Evolutionary conservation across 345 rosid species (phyloP), one percentile per base, ranked within the genome.

Genomic region (Citrus sp.): DNA sequence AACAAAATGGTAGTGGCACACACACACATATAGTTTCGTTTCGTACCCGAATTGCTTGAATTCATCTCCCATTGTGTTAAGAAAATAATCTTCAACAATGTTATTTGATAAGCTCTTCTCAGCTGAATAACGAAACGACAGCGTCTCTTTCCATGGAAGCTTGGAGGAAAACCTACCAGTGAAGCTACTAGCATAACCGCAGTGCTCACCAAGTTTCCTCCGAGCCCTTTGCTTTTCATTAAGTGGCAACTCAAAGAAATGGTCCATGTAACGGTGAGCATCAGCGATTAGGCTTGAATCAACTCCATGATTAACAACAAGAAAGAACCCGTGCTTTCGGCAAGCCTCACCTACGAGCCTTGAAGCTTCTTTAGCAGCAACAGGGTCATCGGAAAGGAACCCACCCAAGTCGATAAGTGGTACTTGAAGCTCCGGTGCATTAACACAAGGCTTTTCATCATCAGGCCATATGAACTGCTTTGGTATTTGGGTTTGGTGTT

Each of bases 61-160:
- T 64, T 86, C 88, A 32, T 82, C 82, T 62, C 99, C 99, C 91
- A 94, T 84, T 86, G 87, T 86, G 72, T 80, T 68, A 5, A 77
- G 73, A 51, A 92, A 82, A 70, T 94, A 96, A 5, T 91, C 88
- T 69, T 89, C 78, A 30, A 96, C 94, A 6, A 86, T 56, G 61
- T 84, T 46, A 46, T 46, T 84, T 6, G 88, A 75, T 6, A 85
- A 80, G 64, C 67, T 80, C 25, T 81, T 51, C 64, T 87, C 91
- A 19, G 90, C 91, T 2, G 88, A 87, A 80, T 83, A 89, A 28
- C 87, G 77, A 76, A 96, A 89, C 70, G 99, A 96, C 27, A 96
- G 92, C 0, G 98, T 96, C 84, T 96, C 99, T 80, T 96, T 96
- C 98, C 99, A 96, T 0, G 99, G 99, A 22, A 96, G 95, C 82